Evolutionary conservation across 306 rosid genomes (phyloP).

Genomic region (Macrotyloma uniflorum): DNA sequence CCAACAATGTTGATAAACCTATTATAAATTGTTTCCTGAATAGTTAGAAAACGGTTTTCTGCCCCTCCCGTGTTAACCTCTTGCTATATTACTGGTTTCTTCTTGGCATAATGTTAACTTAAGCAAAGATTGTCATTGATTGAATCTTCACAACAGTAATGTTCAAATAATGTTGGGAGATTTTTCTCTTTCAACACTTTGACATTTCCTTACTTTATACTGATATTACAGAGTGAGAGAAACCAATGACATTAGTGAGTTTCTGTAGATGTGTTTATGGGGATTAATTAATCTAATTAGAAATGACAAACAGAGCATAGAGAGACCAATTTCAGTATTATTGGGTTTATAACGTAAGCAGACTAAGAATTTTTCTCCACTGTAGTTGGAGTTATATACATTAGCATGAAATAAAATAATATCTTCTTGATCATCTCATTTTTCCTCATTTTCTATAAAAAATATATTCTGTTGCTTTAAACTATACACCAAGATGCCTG

Average conservation of each 20-base stretch:
- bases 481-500: conserved; percentile 39
- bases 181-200: background rate
- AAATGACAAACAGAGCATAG: background rate
- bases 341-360: conserved; percentile 9
- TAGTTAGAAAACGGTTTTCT: background rate
- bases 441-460: conserved; percentile 19
- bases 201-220: background rate
- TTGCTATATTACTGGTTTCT: background rate
- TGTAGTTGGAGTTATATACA: conserved; percentile 40
- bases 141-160: background rate
- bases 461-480: conserved; percentile 25
- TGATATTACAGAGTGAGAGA: background rate
- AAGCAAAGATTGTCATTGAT: background rate
- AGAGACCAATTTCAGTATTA: conserved; percentile 35
- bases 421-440: conserved; percentile 22
- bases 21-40: background rate
- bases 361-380: conserved; percentile 33
- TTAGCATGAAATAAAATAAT: conserved; percentile 36
- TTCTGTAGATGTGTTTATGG: background rate
- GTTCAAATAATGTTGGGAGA: conserved; percentile 7
- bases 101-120: background rate
- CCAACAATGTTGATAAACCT: background rate
- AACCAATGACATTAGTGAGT: conserved; percentile 10
- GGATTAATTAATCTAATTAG: conserved; percentile 16
- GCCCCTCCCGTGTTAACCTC: background rate